phyloP scores from a whole-genome alignment of 805 yeast genomes.

The Candida ponderosae region DNA sequence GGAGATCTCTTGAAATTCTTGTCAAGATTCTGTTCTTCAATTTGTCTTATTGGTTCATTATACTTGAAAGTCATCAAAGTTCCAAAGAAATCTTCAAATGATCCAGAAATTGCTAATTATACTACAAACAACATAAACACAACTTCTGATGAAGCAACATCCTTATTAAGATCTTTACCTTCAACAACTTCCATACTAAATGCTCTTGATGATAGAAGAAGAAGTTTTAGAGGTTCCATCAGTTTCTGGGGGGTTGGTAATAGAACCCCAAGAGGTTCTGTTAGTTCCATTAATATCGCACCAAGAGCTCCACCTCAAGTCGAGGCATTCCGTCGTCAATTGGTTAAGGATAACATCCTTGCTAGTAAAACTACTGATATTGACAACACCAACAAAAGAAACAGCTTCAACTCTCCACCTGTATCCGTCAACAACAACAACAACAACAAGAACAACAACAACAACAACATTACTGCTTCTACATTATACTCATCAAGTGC shows the following conservation, averaged over 20 bases:
- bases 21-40: conserved; percentile 36
- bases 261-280: conserved; percentile 15
- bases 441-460: too few species aligned
- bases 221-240: conserved; percentile 10
- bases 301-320: neutral
- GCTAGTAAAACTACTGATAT: too few species aligned
- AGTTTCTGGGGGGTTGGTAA: conserved; percentile 20
- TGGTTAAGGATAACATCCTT: too few species aligned
- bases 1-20: conserved; percentile 50
- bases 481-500: conserved; percentile 3
- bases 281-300: neutral
- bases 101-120: neutral
- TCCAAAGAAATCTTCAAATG: neutral
- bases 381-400: too few species aligned
- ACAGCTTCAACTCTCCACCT: neutral
- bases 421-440: too few species aligned
- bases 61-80: conserved; percentile 18
- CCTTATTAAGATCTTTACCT: neutral
- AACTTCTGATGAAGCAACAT: neutral
- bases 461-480: too few species aligned
- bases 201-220: conserved; percentile 9
- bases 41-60: conserved; percentile 25
- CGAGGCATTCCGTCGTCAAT: neutral
- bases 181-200: conserved; percentile 4
- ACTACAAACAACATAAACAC: too few species aligned